phyloP scores from a whole-genome alignment of 2,329 filamentous ascomycete species.

The Phaeoacremonium minimum region DNA sequence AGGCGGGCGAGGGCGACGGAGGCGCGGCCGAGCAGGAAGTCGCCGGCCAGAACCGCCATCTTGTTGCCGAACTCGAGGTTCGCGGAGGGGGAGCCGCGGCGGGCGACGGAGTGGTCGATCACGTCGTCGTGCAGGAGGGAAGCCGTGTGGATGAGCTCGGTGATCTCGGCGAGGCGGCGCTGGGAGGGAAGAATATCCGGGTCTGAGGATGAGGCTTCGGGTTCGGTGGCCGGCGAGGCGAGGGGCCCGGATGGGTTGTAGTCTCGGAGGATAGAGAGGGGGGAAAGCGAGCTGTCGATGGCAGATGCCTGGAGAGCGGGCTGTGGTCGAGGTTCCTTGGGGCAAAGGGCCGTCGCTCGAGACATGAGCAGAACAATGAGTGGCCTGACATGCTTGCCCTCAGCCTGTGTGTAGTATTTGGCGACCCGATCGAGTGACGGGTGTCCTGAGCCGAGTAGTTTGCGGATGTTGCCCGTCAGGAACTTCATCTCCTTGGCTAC shows the following conservation, averaged over 20 bases:
- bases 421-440: conserved; percentile 91
- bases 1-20: conserved; percentile 90
- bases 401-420: conserved; percentile 96
- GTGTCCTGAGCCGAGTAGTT: conserved; percentile 90
- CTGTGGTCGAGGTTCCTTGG: conserved; percentile 46
- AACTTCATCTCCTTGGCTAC: conserved; percentile 98
- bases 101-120: conserved; percentile 84
- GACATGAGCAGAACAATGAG: conserved; percentile 96
- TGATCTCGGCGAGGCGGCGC: conserved; percentile 88
- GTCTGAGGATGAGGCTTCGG: conserved; percentile 34
- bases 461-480: conserved; percentile 86
- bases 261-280: conserved; percentile 63
- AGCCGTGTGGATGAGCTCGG: conserved; percentile 94
- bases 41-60: conserved; percentile 97
- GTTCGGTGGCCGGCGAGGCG: conserved; percentile 37
- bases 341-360: conserved; percentile 77
- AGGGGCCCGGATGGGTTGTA: conserved; percentile 70
- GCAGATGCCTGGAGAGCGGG: conserved; percentile 37
- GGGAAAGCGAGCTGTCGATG: conserved; percentile 53
- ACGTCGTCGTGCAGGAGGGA: conserved; percentile 97
- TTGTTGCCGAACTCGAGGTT: conserved; percentile 98
- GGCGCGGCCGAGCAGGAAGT: conserved; percentile 88
- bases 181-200: conserved; percentile 87
- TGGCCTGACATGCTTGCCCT: conserved; percentile 95
- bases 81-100: conserved; percentile 79